Evolutionary conservation across 176 grass and related monocot species (phyloP).

Genomic region (Ensete glaucum): DNA sequence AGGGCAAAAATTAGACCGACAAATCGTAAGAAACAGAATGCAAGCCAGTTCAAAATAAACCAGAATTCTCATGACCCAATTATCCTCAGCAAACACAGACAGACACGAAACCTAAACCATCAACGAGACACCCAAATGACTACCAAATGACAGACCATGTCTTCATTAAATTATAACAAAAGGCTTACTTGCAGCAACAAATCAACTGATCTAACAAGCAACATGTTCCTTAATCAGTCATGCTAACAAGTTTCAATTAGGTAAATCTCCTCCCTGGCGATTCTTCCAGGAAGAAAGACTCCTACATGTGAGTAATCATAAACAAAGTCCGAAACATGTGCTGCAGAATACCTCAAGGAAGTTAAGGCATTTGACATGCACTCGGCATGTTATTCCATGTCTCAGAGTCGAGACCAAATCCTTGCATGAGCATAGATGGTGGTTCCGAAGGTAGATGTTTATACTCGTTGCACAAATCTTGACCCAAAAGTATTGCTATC

Average conservation of each 20-base stretch:
- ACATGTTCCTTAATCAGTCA: too few species aligned
- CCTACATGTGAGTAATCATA: not conserved
- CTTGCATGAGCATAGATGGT: conserved; percentile 16
- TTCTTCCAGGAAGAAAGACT: not conserved
- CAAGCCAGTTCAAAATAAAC: too few species aligned
- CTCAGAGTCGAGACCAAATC: conserved; percentile 25
- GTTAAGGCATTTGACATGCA: conserved; percentile 45
- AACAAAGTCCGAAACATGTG: not conserved
- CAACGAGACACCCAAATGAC: too few species aligned
- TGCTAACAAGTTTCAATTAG: not conserved
- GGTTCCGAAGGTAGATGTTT: conserved; percentile 21
- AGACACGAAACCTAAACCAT: too few species aligned
- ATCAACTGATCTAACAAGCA: too few species aligned
- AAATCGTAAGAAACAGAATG: too few species aligned
- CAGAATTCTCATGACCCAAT: too few species aligned
- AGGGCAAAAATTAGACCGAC: too few species aligned
- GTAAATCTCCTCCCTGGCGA: not conserved
- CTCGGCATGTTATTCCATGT: conserved; percentile 56
- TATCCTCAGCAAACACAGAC: too few species aligned
- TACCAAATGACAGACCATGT: too few species aligned
- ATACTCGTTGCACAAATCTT: conserved; percentile 31
- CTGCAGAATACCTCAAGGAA: conserved; percentile 35
- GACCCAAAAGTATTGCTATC: conserved; percentile 49
- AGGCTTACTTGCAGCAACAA: too few species aligned
- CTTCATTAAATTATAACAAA: too few species aligned